These are phyloP conservation scores for Prasinococcaceae sp. DNA, from an alignment of 139 green algal species.

Conservation along the genomic window DNA sequence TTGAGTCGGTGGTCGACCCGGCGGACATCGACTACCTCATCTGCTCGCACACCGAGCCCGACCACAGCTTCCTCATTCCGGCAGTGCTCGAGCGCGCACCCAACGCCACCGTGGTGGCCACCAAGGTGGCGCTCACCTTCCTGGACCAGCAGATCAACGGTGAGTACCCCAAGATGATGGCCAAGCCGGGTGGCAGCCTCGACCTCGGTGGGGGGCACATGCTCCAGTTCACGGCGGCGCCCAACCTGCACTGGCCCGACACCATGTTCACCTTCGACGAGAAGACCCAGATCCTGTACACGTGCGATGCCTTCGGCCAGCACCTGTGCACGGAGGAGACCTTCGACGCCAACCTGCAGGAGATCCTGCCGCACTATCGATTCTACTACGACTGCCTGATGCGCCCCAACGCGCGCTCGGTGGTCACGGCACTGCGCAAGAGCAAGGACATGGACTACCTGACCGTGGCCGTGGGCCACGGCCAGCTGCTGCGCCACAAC, in stretches of 20 bases:
- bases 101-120: constrained; percentile 60
- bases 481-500: constrained; percentile 36
- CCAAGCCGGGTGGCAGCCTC: constrained; percentile 76
- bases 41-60: constrained; percentile 73
- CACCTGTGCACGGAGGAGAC: constrained; percentile 78
- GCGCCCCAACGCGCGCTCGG: constrained; percentile 72
- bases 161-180: not conserved
- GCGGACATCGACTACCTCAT: constrained; percentile 71
- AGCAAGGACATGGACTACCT: constrained; percentile 40
- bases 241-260: constrained; percentile 93
- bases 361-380: constrained; percentile 45
- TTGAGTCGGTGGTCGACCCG: constrained; percentile 22
- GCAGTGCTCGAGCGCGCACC: constrained; percentile 66
- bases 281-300: constrained; percentile 79
- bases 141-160: constrained; percentile 31
- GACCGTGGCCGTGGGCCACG: constrained; percentile 74
- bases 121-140: constrained; percentile 56
- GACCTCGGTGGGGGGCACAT: constrained; percentile 72
- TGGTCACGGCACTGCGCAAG: constrained; percentile 79
- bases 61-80: constrained; percentile 78
- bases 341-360: constrained; percentile 28
- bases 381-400: constrained; percentile 99
- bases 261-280: constrained; percentile 88
- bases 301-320: constrained; percentile 90
- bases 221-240: constrained; percentile 90